phyloP scores from a whole-genome alignment of 768 basidiomycete species.

The Mycena polygramma region DNA sequence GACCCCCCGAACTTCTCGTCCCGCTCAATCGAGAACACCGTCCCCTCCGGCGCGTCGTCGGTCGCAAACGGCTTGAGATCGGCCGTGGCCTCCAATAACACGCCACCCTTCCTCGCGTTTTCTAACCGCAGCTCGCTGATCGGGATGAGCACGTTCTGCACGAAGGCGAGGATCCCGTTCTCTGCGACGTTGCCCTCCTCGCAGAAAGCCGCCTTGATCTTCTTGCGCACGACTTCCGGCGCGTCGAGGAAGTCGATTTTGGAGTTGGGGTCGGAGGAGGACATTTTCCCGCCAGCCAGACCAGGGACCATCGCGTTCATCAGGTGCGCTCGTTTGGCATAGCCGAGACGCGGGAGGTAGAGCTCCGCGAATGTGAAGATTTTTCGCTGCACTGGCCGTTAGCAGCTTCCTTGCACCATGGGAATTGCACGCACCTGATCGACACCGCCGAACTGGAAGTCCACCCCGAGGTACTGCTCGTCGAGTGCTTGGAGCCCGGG shows the following conservation, averaged over 20 bases:
- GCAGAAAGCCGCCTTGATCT: constrained; percentile 94
- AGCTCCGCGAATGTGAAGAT: constrained; percentile 97
- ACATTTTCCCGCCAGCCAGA: constrained; percentile 97
- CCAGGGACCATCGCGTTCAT: constrained; percentile 99
- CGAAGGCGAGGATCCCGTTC: constrained; percentile 91
- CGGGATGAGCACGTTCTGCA: constrained; percentile 89
- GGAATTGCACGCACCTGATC: constrained; percentile 78
- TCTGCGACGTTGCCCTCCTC: constrained; percentile 91
- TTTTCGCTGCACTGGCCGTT: constrained; percentile 25
- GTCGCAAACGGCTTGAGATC: constrained; percentile 74
- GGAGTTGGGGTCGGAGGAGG: constrained; percentile 95
- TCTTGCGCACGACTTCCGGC: constrained; percentile 85
- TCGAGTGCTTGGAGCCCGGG: constrained; percentile 97
- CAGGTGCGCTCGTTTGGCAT: constrained; percentile 93
- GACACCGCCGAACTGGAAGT: constrained; percentile 98
- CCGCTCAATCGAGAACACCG: constrained; percentile 83
- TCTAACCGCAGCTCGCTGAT: constrained; percentile 83
- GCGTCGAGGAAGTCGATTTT: constrained; percentile 98
- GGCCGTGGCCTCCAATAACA: constrained; percentile 60
- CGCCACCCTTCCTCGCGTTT: constrained; percentile 59
- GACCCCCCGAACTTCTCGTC: constrained; percentile 88
- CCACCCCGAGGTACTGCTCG: constrained; percentile 94
- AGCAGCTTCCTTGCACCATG: background rate
- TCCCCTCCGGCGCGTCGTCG: constrained; percentile 81
- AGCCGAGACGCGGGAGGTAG: constrained; percentile 94